Percentiles rank a stretch among this genome's conserved stretches.
Evolutionary conservation across 768 basidiomycete genomes (phyloP).

Genomic region (Termitomyces sp.): DNA sequence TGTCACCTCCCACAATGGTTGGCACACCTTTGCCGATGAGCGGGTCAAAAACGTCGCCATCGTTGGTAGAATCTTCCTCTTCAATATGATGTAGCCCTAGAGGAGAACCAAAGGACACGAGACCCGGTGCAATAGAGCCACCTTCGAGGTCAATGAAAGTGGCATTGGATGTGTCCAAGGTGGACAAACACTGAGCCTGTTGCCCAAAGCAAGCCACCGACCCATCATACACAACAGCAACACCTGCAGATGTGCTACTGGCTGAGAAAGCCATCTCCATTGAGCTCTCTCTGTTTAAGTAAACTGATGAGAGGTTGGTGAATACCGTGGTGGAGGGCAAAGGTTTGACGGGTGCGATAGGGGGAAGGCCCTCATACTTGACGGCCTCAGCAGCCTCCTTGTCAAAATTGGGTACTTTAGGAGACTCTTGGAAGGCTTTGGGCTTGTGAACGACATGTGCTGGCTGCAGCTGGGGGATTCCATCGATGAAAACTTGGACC

Average conservation of each 20-base stretch:
- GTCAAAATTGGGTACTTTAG: constrained; percentile 68
- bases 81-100: constrained; percentile 71
- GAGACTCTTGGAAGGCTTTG: constrained; percentile 37
- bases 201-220: constrained; percentile 46
- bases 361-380: constrained; percentile 71
- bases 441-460: constrained; percentile 53
- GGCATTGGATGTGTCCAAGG: constrained; percentile 17
- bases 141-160: constrained; percentile 62
- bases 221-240: constrained; percentile 43
- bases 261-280: constrained; percentile 28
- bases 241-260: constrained; percentile 21
- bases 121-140: constrained; percentile 61
- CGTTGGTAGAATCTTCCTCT: constrained; percentile 64
- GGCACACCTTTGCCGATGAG: constrained; percentile 39
- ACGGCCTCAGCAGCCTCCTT: constrained; percentile 61
- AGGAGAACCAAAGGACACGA: constrained; percentile 68
- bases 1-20: constrained; percentile 46
- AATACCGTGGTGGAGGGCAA: constrained; percentile 45
- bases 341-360: constrained; percentile 45
- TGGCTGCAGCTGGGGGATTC: constrained; percentile 65
- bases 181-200: constrained; percentile 19
- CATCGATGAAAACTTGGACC: constrained; percentile 86
- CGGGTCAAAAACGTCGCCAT: constrained; percentile 61
- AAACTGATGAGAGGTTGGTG: constrained; percentile 56
- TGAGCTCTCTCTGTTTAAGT: constrained; percentile 22